Conservation (phyloP, 305 asterid genomes). For the Fraxinus floribunda region DNA sequence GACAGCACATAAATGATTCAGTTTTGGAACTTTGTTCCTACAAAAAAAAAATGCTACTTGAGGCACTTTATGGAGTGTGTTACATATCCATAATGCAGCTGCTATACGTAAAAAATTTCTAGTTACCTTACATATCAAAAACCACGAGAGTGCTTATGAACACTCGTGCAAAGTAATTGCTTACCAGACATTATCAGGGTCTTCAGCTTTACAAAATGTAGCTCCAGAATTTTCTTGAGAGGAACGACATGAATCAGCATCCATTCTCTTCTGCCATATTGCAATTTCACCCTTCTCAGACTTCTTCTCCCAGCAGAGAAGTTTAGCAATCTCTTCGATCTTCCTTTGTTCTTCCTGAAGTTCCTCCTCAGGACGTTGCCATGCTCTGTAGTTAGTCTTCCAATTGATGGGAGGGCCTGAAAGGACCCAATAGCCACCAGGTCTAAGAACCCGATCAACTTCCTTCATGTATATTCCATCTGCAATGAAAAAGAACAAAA, state of each 20-base stretch:
- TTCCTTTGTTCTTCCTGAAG: slow-evolving; percentile 88
- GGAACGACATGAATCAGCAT: slow-evolving; percentile 73
- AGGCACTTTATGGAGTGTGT: neutral
- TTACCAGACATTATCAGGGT: slow-evolving; percentile 85
- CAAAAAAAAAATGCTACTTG: neutral
- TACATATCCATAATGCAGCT: neutral
- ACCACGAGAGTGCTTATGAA: neutral
- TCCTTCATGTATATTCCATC: slow-evolving; percentile 95
- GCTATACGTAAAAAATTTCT: neutral
- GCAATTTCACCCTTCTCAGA: slow-evolving; percentile 91
- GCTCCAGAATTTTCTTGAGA: slow-evolving; percentile 69
- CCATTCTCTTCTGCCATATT: slow-evolving; percentile 84
- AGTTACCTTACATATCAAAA: neutral
- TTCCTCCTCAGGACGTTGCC: slow-evolving; percentile 92
- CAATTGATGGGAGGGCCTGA: slow-evolving; percentile 96
- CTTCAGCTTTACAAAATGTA: slow-evolving; percentile 55
- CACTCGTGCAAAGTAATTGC: neutral
- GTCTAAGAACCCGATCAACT: slow-evolving; percentile 94
- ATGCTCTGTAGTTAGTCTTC: slow-evolving; percentile 71
- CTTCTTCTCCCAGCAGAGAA: slow-evolving; percentile 93
- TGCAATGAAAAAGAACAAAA: slow-evolving; percentile 33
- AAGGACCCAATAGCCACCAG: slow-evolving; percentile 98
- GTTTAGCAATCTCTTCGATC: slow-evolving; percentile 86
- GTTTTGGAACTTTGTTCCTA: neutral
- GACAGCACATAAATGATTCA: slow-evolving; percentile 3